Evolutionary conservation across 345 rosid genomes (phyloP), one percentile per base, ranked within the genome.

Genomic region (Acer yangbiense): DNA sequence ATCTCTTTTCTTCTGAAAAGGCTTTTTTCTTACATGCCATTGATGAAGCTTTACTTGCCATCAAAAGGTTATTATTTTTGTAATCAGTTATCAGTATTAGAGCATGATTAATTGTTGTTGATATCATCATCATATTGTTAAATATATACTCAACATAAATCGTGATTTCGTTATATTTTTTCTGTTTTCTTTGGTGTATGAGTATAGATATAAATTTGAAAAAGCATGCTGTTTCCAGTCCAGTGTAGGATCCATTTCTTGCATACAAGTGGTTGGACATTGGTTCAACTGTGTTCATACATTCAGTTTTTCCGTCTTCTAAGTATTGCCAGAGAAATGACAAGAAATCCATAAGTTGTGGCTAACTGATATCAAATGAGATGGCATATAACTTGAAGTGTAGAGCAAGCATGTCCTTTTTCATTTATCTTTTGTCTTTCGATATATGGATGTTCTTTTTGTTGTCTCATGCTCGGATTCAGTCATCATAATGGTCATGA

Each of bases 241-340:
- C 41, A 69, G 60, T 69, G 16, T 69, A 13, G 58, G 72, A 69
- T 62, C 32, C 27, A 17, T 71, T 54, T 52, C 16, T 54, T 71
- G 64, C 44, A 32, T 71, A 41, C 39, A 41, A 61, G 32, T 35
- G 39, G 48, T 8, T 8, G 16, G 57, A 21, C 27, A 61, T n/a
- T 61, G 39, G 46, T 44, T 27, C 25, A 16, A 29, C 23, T 9
- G 41, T 52, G 41, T 61, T 8, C 43, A 43, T 20, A 20, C 8
- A 20, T 43, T 18, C 17, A 0, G 13, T 73, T 39, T 61, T 60
- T 60, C 11, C 32, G 5, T 16, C 20, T 7, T 21, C 67, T 23
- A 55, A 71, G 44, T 58, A 73, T 41, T 73, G 23, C 25, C 17
- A 6, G 10, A 41, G 39, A 72, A 25, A 60, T 8, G 54, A 18